Evolutionary conservation across 495 filamentous ascomycete genomes (phyloP).

Genomic region (Penicillium diatomitis): DNA sequence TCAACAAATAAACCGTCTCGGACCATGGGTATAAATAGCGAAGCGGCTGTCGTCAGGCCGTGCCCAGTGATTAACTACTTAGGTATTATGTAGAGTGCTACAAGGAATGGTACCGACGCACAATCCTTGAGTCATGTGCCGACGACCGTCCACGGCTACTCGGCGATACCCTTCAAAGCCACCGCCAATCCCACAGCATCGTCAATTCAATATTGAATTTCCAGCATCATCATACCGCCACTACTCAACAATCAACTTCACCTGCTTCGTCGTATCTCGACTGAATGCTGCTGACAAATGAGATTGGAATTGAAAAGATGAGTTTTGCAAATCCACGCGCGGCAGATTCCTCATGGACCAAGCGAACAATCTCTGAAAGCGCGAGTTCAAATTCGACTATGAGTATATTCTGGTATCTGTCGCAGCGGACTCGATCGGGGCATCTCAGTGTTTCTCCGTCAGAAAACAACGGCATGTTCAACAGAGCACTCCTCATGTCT

Average conservation of each 20-base stretch:
- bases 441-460: conserved; percentile 20
- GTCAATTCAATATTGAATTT: conserved; percentile 1
- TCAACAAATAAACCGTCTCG: too few species aligned
- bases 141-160: conserved; percentile 5
- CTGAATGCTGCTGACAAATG: not conserved
- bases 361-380: conserved; percentile 22
- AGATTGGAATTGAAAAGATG: conserved; percentile 27
- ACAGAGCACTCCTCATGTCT: conserved; percentile 30
- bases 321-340: conserved; percentile 27
- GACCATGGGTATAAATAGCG: too few species aligned
- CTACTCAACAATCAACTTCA: conserved; percentile 5
- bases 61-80: too few species aligned
- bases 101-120: too few species aligned
- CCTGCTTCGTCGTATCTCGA: too few species aligned
- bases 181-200: conserved; percentile 3
- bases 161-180: conserved; percentile 6
- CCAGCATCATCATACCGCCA: conserved; percentile 1
- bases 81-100: too few species aligned
- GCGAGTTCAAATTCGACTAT: conserved; percentile 27
- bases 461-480: conserved; percentile 28
- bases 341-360: conserved; percentile 30
- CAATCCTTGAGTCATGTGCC: conserved; percentile 5
- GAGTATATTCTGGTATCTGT: conserved; percentile 19
- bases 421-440: conserved; percentile 27
- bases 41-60: too few species aligned